phyloP scores from a whole-genome alignment of 495 filamentous ascomycete species.

The Penicillium canariense region DNA sequence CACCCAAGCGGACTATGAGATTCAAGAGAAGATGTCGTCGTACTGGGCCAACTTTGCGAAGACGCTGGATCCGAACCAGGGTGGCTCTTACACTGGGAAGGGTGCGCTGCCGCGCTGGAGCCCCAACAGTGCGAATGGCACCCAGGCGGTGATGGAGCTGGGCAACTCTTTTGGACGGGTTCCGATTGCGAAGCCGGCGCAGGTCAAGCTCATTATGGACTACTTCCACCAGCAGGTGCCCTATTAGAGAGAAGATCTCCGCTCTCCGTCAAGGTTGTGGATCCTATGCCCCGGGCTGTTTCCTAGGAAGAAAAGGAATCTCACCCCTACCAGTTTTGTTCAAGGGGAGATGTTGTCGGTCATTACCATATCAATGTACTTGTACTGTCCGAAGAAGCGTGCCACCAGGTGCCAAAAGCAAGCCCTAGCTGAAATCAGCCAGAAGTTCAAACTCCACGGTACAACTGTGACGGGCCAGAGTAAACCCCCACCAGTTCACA shows the following conservation, averaged over 20 bases:
- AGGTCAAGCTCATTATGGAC: conserved; percentile 24
- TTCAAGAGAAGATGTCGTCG: conserved; percentile 23
- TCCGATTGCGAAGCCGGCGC: conserved; percentile 19
- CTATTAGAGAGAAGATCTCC: conserved; percentile 4
- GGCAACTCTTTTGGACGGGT: conserved; percentile 20
- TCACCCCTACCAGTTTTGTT: no score
- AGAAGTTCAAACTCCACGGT: no score
- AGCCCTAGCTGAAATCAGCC: no score
- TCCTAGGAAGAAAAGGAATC: no score
- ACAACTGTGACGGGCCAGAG: no score
- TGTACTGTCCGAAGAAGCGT: no score
- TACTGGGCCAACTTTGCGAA: conserved; percentile 36
- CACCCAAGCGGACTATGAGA: conserved; percentile 23
- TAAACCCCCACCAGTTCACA: neutral
- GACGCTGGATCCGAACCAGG: conserved; percentile 28
- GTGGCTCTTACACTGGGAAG: conserved; percentile 22
- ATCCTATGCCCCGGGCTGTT: no score
- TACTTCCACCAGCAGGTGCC: conserved; percentile 20
- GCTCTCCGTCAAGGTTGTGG: neutral
- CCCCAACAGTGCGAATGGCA: conserved; percentile 20
- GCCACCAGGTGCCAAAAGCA: no score
- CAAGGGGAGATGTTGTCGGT: no score
- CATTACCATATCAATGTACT: no score
- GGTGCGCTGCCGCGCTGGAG: conserved; percentile 13
- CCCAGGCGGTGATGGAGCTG: conserved; percentile 23